A percentile compares a stretch with the other conserved stretches of the same genome.
Conservation (phyloP, 305 asterid genomes). For the Solanum aculeatissimum region DNA sequence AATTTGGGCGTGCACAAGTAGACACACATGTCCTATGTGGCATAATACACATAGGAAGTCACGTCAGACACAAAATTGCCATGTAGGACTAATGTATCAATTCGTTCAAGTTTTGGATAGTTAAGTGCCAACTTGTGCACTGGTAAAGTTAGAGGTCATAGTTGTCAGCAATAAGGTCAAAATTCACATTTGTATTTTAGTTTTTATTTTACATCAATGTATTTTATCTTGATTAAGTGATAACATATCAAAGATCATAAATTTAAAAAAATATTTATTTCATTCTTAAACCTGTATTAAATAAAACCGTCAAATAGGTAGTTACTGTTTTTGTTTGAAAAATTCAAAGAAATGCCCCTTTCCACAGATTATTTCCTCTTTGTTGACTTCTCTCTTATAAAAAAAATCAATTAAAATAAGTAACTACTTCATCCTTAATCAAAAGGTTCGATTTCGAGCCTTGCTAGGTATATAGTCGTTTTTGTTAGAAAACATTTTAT, state of each 20-base stretch:
- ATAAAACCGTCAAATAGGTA: background rate
- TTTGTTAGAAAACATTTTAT: background rate
- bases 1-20: no score
- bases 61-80: no score
- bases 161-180: no score
- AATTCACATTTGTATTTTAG: background rate
- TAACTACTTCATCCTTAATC: background rate
- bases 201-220: background rate
- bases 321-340: background rate
- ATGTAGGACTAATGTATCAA: no score
- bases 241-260: background rate
- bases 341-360: background rate
- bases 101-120: no score
- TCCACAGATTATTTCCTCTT: background rate
- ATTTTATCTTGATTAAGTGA: background rate
- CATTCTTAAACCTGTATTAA: background rate
- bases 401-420: no score
- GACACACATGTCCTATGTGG: no score
- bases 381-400: background rate
- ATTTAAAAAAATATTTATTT: background rate
- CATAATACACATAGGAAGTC: no score
- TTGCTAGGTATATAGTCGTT: background rate
- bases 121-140: no score
- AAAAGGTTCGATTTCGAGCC: background rate
- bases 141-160: no score